Evolutionary conservation across 148 eudicot genomes (phyloP), one percentile per base, ranked within the genome.

Genomic region (Chenopodium formosanum): DNA sequence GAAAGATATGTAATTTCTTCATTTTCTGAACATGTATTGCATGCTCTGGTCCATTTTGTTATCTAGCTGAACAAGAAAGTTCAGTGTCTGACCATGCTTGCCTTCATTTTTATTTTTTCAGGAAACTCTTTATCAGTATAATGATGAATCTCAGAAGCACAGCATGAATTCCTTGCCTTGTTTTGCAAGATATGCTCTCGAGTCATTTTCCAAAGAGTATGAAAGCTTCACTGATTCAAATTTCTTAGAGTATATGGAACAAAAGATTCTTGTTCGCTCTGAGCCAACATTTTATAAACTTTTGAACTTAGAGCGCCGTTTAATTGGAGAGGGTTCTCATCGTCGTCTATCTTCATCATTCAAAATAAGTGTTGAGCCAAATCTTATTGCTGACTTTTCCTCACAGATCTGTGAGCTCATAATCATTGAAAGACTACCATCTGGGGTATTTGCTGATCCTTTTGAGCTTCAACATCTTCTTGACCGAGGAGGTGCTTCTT

Each of bases 261-360:
- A 83, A 60, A 86, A 90, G 78, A 78, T 90, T 79, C 76, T 73
- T 37, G 50, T n/a, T 22, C 48, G 58, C 9, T 40, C 75, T 14
- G 60, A 76, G 29, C 72, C 25, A 53, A 27, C 37, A 31, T 70
- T 37, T 77, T 34, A 50, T 3, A 73, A 74, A 62, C 74, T 84
- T 44, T 44, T 87, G 71, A 60, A 73, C 80, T 64, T 84, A 82
- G 86, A 83, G 34, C 89, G 91, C 27, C 77, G 44, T 79, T 79
- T 96, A 46, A 90, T 86, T 84, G 98, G 99, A 40, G 99, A 96
- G 86, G 97, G 99, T 65, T 90, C 97, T 72, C 99, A 96, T 87
- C 97, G 98, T 47, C 86, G 52, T 72, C 80, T 96, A 50, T 86
- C 85, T 81, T 84, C 93, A 73, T 82, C 90, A 44, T 77, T 95